Evolutionary conservation across 441 rosid genomes (phyloP).

Genomic region (Gossypium schwendimanii): DNA sequence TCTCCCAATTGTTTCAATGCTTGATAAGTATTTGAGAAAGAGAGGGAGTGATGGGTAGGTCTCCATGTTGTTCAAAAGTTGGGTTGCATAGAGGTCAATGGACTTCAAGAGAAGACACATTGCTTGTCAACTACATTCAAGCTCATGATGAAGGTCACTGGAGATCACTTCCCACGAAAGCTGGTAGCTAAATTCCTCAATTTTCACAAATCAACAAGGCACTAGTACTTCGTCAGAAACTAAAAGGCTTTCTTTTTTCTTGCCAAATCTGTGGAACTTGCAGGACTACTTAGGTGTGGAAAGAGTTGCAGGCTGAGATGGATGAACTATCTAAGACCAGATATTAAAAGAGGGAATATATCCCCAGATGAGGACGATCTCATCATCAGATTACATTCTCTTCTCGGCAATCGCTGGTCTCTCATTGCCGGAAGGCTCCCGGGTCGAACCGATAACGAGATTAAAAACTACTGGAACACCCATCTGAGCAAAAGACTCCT

Average conservation of each 20-base stretch:
- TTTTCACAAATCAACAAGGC: neutral
- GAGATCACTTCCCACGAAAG: constrained; percentile 57
- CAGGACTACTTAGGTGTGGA: constrained; percentile 56
- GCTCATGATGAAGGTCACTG: constrained; percentile 51
- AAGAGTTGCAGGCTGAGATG: constrained; percentile 64
- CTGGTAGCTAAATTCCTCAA: constrained; percentile 24
- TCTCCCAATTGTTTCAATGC: neutral
- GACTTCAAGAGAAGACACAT: constrained; percentile 55
- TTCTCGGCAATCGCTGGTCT: constrained; percentile 66
- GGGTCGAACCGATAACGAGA: constrained; percentile 74
- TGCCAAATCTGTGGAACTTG: neutral
- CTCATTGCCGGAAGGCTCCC: constrained; percentile 69
- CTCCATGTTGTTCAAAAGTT: constrained; percentile 61
- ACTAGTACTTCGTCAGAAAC: too few relatives aligned
- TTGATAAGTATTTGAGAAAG: neutral
- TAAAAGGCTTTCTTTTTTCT: neutral
- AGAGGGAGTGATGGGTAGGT: constrained; percentile 43
- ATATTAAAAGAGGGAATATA: constrained; percentile 60
- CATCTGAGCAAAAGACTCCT: constrained; percentile 37
- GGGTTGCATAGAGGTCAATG: constrained; percentile 62
- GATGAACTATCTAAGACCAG: constrained; percentile 64
- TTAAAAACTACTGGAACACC: constrained; percentile 60
- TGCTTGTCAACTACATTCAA: constrained; percentile 47
- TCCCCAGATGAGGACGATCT: constrained; percentile 55
- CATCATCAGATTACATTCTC: constrained; percentile 47